Evolutionary conservation across 2,329 filamentous ascomycete species (phyloP), one percentile per base, ranked within the genome.

Genomic region (Botrytis pseudocinerea): DNA sequence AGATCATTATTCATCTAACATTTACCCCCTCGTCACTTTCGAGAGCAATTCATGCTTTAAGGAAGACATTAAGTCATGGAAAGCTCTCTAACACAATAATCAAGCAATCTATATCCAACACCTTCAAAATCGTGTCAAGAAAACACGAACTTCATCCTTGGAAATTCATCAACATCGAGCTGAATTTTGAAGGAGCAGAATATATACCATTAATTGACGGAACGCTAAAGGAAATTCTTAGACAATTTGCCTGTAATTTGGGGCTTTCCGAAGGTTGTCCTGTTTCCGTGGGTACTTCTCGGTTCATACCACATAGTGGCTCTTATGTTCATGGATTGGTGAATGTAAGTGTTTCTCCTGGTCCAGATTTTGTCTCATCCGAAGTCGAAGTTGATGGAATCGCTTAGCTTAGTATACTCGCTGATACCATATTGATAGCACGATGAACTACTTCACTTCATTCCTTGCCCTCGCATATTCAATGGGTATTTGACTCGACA

Each of bases 91-190:
- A 66, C 28, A 25, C 32, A 28, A 66, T 16, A 22, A 8, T 54
- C 12, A 14, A 54, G 51, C 46, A 66, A 66, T 54, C 64, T 5
- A 40, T 66, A 40, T 54, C 46, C 46, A 20, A 20, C 8, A 40
- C 14, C 2, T 35, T 66, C 9, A 40, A 20, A 18, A 40, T 66
- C 40, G 46, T 66, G 12, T 16, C 7, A 66, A 66, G 35, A 20
- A 54, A 40, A 12, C 46, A 51, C 64, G 9, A 54, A 22, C 64
- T 54, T 54, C 46, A 35, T 66, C 46, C 64, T 12, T 66, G 46
- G 64, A 66, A 66, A 54, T 66, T 66, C 25, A 66, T 66, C 46
- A 51, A 66, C 35, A 10, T 66, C 16, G 64, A 66, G 64, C 46
- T 66, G 14, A 54, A n/a, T 16, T 66, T 54, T 22, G 46, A 28